Percentiles rank a stretch among this genome's conserved stretches.
Conservation (phyloP, 1,139 yeast genomes). For the Sugiyamaella neomexicana region DNA sequence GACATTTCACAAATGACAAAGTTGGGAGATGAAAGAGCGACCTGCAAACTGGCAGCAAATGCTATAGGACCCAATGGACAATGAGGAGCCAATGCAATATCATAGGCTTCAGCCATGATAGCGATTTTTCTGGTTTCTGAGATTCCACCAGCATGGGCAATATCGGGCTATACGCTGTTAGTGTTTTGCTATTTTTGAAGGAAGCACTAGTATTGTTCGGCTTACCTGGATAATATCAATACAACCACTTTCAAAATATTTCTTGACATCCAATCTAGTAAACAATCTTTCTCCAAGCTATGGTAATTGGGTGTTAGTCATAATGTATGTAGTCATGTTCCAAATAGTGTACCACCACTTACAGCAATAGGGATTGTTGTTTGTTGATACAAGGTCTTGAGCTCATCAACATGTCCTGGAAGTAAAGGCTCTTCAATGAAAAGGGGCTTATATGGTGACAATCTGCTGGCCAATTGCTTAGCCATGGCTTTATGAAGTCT, state of each 20-base stretch:
- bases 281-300: slow-evolving; percentile 36
- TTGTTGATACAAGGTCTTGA: slow-evolving; percentile 31
- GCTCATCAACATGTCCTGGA: slow-evolving; percentile 37
- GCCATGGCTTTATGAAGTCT: slow-evolving; percentile 39
- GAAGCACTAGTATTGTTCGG: background rate
- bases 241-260: slow-evolving; percentile 36
- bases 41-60: slow-evolving; percentile 37
- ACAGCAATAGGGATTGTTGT: slow-evolving; percentile 38
- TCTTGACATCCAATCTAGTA: slow-evolving; percentile 35
- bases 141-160: slow-evolving; percentile 39
- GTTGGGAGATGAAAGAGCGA: slow-evolving; percentile 35
- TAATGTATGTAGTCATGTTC: background rate
- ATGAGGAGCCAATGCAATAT: slow-evolving; percentile 39
- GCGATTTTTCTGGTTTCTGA: slow-evolving; percentile 37
- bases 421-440: slow-evolving; percentile 40
- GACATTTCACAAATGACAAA: slow-evolving; percentile 38
- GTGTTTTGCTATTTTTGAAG: background rate
- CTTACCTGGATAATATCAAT: slow-evolving; percentile 34
- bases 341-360: background rate
- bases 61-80: slow-evolving; percentile 40
- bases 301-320: slow-evolving; percentile 2
- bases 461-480: slow-evolving; percentile 34
- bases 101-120: slow-evolving; percentile 38
- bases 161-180: slow-evolving; percentile 32
- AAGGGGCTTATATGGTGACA: slow-evolving; percentile 36